Percentiles rank a stretch among this genome's conserved stretches.
Evolutionary conservation across 305 asterid genomes (phyloP).

Genomic region (Fraxinus xanthoxyloides): DNA sequence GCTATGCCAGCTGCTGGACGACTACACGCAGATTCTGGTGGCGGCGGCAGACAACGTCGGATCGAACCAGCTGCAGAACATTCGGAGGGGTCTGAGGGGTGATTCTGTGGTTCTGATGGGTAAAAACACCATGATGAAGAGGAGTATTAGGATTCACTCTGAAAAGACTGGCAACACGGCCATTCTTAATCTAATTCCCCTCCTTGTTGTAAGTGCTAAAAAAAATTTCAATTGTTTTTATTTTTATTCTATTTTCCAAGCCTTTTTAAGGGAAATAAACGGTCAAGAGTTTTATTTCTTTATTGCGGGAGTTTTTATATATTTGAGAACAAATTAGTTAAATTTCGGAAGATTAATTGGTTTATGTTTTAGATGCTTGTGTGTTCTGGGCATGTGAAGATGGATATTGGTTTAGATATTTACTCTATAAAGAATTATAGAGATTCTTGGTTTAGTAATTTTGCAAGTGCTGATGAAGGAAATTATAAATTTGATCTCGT

Average conservation of each 20-base stretch:
- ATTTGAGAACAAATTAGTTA: neutral
- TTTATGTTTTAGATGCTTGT: neutral
- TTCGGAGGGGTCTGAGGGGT: conserved; percentile 71
- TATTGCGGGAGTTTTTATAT: too few species aligned
- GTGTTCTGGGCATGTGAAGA: neutral
- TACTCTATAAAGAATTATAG: too few species aligned
- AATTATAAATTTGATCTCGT: neutral
- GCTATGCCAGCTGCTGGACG: conserved; percentile 68
- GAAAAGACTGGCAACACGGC: conserved; percentile 67
- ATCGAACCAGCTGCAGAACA: conserved; percentile 74
- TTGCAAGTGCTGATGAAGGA: too few species aligned
- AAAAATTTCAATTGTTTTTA: too few species aligned
- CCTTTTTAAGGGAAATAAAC: too few species aligned
- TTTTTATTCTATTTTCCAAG: neutral
- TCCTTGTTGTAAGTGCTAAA: conserved; percentile 54
- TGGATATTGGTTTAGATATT: too few species aligned
- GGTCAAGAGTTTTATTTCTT: neutral
- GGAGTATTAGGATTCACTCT: conserved; percentile 60
- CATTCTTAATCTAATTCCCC: conserved; percentile 68
- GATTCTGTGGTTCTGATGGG: conserved; percentile 85
- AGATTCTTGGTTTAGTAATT: too few species aligned
- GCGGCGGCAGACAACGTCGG: conserved; percentile 89
- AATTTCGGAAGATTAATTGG: neutral
- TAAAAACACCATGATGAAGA: conserved; percentile 92
- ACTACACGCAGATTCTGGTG: conserved; percentile 64